Conservation (phyloP, 352 stramenopile genomes). For the Phytophthora idaei region DNA sequence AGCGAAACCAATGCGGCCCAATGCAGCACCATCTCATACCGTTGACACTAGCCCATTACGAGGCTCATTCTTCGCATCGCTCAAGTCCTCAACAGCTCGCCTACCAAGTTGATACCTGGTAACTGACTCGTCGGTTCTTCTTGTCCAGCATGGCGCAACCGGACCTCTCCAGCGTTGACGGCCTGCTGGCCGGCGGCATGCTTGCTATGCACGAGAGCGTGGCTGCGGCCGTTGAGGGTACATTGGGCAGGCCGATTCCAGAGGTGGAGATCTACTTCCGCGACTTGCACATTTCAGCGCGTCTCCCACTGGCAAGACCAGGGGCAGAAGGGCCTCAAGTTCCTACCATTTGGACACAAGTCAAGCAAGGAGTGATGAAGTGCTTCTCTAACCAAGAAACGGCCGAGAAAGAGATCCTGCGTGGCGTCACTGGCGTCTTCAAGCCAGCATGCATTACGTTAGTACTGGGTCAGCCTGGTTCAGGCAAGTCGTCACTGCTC, state of each 20-base stretch:
- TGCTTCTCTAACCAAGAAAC: slow-evolving; percentile 32
- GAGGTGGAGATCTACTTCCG: slow-evolving; percentile 62
- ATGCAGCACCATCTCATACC: slow-evolving; percentile 15
- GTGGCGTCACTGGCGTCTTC: slow-evolving; percentile 42
- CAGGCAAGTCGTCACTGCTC: slow-evolving; percentile 50
- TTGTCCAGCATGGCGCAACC: slow-evolving; percentile 12
- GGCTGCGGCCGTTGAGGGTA: slow-evolving; percentile 43
- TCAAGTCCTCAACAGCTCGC: background rate
- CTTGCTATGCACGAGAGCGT: slow-evolving; percentile 62
- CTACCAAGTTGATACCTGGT: background rate
- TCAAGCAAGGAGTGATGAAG: slow-evolving; percentile 29
- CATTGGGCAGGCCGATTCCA: slow-evolving; percentile 47
- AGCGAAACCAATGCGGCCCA: slow-evolving; percentile 26
- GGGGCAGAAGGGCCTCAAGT: slow-evolving; percentile 36
- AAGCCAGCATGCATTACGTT: slow-evolving; percentile 45
- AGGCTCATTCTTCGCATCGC: slow-evolving; percentile 5
- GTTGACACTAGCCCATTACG: background rate
- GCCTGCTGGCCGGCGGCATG: slow-evolving; percentile 48
- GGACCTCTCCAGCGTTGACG: slow-evolving; percentile 47
- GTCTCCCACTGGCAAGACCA: slow-evolving; percentile 21
- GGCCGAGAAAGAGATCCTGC: slow-evolving; percentile 48
- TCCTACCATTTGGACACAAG: slow-evolving; percentile 35
- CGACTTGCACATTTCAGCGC: slow-evolving; percentile 51
- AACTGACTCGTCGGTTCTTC: background rate
- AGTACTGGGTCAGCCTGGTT: slow-evolving; percentile 44